Conservation (phyloP, 768 basidiomycete genomes). For the Podaxis mareebaensis region DNA sequence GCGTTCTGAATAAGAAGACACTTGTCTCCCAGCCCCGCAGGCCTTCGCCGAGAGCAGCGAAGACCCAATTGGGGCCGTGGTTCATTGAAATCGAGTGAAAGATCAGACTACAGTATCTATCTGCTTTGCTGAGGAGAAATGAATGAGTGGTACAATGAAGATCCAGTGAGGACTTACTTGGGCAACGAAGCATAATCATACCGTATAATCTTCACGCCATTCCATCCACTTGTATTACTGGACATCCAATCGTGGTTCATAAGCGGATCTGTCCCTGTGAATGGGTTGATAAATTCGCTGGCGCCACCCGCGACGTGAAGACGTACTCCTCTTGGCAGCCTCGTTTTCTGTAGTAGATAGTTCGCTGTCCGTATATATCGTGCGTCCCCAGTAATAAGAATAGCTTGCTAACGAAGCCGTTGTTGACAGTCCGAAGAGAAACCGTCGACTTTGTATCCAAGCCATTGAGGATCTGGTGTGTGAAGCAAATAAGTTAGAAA, state of each 20-base stretch:
- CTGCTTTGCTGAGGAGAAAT: neutral
- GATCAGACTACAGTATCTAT: constrained; percentile 2
- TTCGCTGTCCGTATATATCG: neutral
- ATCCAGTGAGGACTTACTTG: neutral
- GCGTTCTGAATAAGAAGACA: constrained; percentile 5
- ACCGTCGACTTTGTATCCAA: neutral
- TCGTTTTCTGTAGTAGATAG: neutral
- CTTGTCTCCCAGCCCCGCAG: constrained; percentile 8
- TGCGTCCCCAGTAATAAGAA: neutral
- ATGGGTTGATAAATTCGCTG: neutral
- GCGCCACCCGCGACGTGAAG: neutral
- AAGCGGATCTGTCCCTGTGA: neutral
- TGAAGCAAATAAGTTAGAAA: neutral
- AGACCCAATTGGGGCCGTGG: neutral
- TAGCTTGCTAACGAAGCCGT: neutral
- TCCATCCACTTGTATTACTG: neutral
- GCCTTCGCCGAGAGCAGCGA: constrained; percentile 4
- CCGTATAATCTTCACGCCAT: neutral
- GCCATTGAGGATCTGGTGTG: neutral
- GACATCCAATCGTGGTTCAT: neutral
- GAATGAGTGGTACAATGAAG: neutral
- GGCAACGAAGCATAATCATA: constrained; percentile 7
- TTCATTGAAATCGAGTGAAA: neutral
- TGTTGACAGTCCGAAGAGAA: neutral
- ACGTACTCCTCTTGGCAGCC: neutral